These are phyloP conservation scores for Lophium mytilinum DNA, from an alignment of 495 filamentous ascomycete species.

Conservation along the genomic window DNA sequence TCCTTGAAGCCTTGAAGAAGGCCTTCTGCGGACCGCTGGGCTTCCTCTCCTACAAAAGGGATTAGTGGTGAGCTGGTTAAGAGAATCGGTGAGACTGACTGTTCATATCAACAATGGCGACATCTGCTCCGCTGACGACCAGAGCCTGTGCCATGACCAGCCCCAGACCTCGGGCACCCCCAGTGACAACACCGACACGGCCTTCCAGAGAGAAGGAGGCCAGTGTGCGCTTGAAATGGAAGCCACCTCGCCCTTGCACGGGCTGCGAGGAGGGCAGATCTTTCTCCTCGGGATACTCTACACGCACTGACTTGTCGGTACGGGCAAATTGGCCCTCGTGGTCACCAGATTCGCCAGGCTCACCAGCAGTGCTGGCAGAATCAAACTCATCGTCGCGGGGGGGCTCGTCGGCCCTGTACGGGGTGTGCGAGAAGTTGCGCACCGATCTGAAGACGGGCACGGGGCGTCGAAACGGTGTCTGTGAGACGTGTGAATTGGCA, in stretches of 20 bases:
- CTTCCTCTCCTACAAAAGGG: slow-evolving; percentile 60
- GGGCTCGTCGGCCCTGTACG: slow-evolving; percentile 9
- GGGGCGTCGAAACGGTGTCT: background rate
- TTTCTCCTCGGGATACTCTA: slow-evolving; percentile 65
- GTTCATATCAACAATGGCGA: slow-evolving; percentile 90
- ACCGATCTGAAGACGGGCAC: slow-evolving; percentile 1
- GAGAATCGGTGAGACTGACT: slow-evolving; percentile 47
- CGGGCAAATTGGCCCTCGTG: slow-evolving; percentile 56
- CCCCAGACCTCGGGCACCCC: slow-evolving; percentile 77
- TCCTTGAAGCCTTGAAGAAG: slow-evolving; percentile 64
- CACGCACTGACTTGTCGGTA: slow-evolving; percentile 66
- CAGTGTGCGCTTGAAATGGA: slow-evolving; percentile 63
- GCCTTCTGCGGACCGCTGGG: slow-evolving; percentile 60
- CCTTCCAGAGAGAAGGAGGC: slow-evolving; percentile 72
- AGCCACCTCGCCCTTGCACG: slow-evolving; percentile 62
- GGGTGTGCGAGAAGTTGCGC: slow-evolving; percentile 9
- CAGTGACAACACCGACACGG: slow-evolving; percentile 71
- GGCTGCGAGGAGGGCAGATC: slow-evolving; percentile 57
- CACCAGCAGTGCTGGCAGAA: slow-evolving; percentile 25
- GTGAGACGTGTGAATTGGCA: slow-evolving; percentile 5
- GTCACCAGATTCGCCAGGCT: slow-evolving; percentile 29
- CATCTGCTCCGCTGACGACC: slow-evolving; percentile 75
- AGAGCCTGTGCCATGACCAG: slow-evolving; percentile 88
- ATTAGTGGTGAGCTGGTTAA: background rate
- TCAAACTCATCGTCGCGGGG: slow-evolving; percentile 17